Evolutionary conservation across 345 rosid genomes (phyloP).

Genomic region (Salix viminalis): DNA sequence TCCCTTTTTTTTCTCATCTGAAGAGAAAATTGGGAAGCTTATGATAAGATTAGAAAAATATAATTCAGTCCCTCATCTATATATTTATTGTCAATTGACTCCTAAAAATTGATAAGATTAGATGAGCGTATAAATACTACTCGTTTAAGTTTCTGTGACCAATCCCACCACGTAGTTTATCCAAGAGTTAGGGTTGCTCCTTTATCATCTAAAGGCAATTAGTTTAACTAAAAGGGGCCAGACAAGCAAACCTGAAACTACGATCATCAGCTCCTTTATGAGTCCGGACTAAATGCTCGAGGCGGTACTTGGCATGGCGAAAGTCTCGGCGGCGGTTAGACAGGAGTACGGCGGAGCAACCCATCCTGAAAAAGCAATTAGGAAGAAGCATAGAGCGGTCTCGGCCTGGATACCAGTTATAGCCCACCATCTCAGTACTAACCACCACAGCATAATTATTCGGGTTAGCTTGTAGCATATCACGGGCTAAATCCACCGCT

Average conservation of each 20-base stretch:
- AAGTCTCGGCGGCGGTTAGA: slow-evolving; percentile 81
- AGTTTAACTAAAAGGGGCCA: neutral
- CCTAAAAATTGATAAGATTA: too few species aligned
- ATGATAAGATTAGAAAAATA: too few species aligned
- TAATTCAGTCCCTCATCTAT: too few species aligned
- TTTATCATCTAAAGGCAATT: neutral
- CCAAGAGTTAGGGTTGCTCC: neutral
- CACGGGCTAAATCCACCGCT: slow-evolving; percentile 75
- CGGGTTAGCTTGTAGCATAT: slow-evolving; percentile 86
- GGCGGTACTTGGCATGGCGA: slow-evolving; percentile 71
- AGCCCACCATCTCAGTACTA: slow-evolving; percentile 92
- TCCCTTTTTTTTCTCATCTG: too few species aligned
- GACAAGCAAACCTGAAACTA: slow-evolving; percentile 66
- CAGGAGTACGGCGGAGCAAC: slow-evolving; percentile 73
- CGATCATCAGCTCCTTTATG: slow-evolving; percentile 94
- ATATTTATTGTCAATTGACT: too few species aligned
- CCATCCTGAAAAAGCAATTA: slow-evolving; percentile 87
- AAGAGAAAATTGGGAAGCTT: too few species aligned
- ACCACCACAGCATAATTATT: slow-evolving; percentile 78
- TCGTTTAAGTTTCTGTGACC: too few species aligned
- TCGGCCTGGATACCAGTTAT: slow-evolving; percentile 75
- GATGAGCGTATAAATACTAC: too few species aligned
- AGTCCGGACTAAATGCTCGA: slow-evolving; percentile 83
- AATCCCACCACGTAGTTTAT: neutral
- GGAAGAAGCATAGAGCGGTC: slow-evolving; percentile 86